Evolutionary conservation across 306 rosid genomes (phyloP), one percentile per base, ranked within the genome.

Genomic region (Cucumis melo): DNA sequence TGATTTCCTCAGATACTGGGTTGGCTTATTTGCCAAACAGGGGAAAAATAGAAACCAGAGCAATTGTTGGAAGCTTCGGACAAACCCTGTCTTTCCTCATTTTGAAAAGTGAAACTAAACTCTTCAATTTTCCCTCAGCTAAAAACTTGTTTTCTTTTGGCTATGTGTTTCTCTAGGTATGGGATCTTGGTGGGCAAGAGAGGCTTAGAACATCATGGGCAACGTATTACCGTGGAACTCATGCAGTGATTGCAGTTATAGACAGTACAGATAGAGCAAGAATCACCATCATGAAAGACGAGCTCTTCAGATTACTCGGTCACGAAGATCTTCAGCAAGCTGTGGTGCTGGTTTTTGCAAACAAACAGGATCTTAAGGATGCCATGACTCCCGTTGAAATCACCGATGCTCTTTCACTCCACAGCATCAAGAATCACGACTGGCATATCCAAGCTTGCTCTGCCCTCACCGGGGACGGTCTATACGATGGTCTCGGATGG

Each of bases 141-240:
- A 8, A 75, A 75, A 57, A 9, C 44, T 32, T 32, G 15, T 77
- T 17, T 65, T 29, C 27, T 59, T 29, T 15, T 29, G 76, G 76
- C 62, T 53, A 63, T 70, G 56, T 84, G n/a, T 76, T 9, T 23
- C 81, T 67, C 65, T 86, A 92, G 99, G 99, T 95, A 4, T 95
- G 99, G 98, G 98, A 95, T 90, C 97, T 95, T 14, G 99, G 99
- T 0, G 98, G 98, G 58, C 99, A 95, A 86, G 99, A 95, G 54
- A 92, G 97, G 79, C 92, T 92, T 29, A 87, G 99, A 78, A 92
- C 98, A 61, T 95, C 99, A 38, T 92, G 99, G 99, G 98, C 99
- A 42, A 95, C 99, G 64, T 95, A 92, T 78, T 95, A 95, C 80
- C 88, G 98, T 13, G 98, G 99, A 84, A 92, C 99, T 19, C 86